Evolutionary conservation across 2,329 filamentous ascomycete species (phyloP).

Genomic region (Penicillium sp.): DNA sequence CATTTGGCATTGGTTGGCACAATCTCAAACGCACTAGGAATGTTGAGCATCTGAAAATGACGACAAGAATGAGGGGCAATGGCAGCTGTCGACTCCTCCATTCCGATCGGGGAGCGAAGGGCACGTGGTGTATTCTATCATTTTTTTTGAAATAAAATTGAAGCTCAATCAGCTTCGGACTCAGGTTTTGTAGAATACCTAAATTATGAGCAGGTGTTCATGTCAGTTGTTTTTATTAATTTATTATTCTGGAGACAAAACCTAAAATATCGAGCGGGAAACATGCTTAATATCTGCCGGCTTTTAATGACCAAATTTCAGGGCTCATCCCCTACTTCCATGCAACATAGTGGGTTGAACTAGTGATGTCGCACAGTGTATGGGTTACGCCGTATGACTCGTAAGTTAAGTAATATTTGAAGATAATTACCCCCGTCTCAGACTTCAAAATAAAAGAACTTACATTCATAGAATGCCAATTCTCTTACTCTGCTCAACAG

Average conservation of each 20-base stretch:
- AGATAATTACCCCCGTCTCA: background rate
- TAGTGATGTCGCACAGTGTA: background rate
- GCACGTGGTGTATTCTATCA: conserved; percentile 12
- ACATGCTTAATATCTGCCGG: background rate
- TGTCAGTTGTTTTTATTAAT: background rate
- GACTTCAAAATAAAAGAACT: background rate
- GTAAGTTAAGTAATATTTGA: too few relatives aligned
- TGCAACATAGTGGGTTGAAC: background rate
- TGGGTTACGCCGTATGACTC: too few relatives aligned
- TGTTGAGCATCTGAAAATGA: conserved; percentile 9
- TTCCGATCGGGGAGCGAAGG: conserved; percentile 12
- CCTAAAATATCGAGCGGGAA: background rate
- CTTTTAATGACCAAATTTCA: background rate
- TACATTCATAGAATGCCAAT: background rate
- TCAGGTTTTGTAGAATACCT: background rate
- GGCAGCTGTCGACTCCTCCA: conserved; percentile 8
- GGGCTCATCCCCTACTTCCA: background rate
- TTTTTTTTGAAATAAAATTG: background rate
- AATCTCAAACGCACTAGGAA: conserved; percentile 15
- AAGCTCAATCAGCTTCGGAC: background rate
- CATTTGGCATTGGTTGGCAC: background rate
- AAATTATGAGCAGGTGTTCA: conserved; percentile 1
- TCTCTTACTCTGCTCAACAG: background rate
- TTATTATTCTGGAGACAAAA: background rate
- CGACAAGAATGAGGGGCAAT: conserved; percentile 9